These are phyloP conservation scores for Solanum phureja DNA, from an alignment of 257 asterid species.

Conservation along the genomic window DNA sequence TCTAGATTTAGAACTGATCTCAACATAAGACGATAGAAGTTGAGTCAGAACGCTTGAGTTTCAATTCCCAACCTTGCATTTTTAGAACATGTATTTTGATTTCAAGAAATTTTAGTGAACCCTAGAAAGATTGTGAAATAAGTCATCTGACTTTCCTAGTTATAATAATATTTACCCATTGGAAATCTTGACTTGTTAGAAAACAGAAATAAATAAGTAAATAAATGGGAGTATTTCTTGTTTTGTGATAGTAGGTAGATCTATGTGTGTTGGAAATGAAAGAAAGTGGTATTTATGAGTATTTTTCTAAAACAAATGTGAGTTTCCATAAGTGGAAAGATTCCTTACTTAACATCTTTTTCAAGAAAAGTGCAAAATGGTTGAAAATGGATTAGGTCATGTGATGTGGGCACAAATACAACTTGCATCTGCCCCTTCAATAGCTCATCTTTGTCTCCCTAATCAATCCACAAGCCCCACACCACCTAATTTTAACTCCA, in stretches of 20 bases:
- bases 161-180: background rate
- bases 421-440: constrained; percentile 2
- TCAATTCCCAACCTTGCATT: background rate
- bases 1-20: background rate
- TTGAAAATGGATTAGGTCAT: constrained; percentile 3
- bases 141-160: background rate
- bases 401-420: constrained; percentile 14
- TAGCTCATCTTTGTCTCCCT: background rate
- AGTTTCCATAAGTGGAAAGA: constrained; percentile 27
- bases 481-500: background rate
- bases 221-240: background rate
- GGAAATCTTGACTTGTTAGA: background rate
- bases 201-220: background rate
- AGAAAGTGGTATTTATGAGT: background rate
- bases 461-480: background rate
- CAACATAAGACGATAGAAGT: background rate
- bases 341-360: constrained; percentile 7
- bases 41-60: background rate
- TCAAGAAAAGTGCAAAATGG: constrained; percentile 7
- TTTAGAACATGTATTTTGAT: background rate
- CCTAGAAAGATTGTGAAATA: background rate
- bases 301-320: background rate
- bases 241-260: background rate
- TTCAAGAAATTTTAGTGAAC: background rate
- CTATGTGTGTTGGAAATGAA: constrained; percentile 7